Evolutionary conservation across 73 alveolate genomes (phyloP).

Genomic region (Tetrahymena malaccensis): DNA sequence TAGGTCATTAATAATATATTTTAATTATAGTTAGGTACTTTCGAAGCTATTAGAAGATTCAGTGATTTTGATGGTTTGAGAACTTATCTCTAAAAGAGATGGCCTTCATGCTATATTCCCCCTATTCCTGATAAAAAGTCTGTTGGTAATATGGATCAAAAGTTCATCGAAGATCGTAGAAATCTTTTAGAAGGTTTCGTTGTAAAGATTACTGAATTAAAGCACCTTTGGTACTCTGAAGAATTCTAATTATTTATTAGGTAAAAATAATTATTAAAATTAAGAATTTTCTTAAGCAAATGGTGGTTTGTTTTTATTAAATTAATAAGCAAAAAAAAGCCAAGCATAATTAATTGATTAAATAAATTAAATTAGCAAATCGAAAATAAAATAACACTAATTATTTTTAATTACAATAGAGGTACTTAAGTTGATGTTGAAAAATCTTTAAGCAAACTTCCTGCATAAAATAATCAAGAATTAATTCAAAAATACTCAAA

Average conservation of each 20-base stretch:
- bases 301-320: too few species aligned
- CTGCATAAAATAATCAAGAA: conserved; percentile 1
- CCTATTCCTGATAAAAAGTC: conserved; percentile 36
- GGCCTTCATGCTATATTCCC: conserved; percentile 44
- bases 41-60: conserved; percentile 22
- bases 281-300: not conserved
- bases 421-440: not conserved
- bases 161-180: conserved; percentile 37
- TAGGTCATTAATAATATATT: not conserved
- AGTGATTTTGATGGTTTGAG: conserved; percentile 33
- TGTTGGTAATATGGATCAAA: conserved; percentile 42
- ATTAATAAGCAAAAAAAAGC: too few species aligned
- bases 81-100: conserved; percentile 1
- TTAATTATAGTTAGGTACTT: conserved; percentile 1
- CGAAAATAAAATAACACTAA: not conserved
- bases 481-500: conserved; percentile 19
- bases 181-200: conserved; percentile 13
- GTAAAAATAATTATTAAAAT: not conserved
- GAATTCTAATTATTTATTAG: conserved; percentile 11
- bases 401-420: not conserved
- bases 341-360: not conserved
- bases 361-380: not conserved
- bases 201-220: not conserved
- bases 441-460: not conserved
- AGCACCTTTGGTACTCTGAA: conserved; percentile 41